Base-by-base conservation (phyloP, 306 rosid species). In the Gleditsia sinensis region DNA sequence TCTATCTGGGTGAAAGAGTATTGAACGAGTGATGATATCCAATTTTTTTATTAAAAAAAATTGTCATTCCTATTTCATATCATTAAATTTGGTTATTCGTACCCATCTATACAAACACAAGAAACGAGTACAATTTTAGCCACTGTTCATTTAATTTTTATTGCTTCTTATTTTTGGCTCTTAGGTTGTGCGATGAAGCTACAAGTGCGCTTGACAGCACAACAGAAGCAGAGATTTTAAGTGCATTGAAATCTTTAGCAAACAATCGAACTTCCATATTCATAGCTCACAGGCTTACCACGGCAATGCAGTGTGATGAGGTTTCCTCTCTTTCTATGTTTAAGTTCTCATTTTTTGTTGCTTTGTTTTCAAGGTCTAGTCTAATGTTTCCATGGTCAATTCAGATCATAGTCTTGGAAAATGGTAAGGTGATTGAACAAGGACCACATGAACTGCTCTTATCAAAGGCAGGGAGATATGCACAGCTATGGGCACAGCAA, bases 201-300 rank as follows among this genome's bases (percentile, higher is more conserved):
- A 94, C 98, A 55, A 94, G 98, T 86, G 98, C 98, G 55, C 89
- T 94, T 48, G 98, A 94, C 86, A 94, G 98, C 88, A 90, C 98
- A 63, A 94, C 98, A 10, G 97, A 94, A 84, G 96, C 97, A 9
- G 98, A 89, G 82, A 90, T 94, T 77, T 87, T 94, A 85, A 90
- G 40, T 75, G 95, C 98, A 20, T 83, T 94, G 83, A 94, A 86
- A 70, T 78, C 96, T 0, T 72, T 94, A 53, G 88, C 95, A 62
- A 88, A 62, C 71, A 90, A 94, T 79, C 90, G 96, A 72, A 94
- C 98, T 36, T 90, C 97, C 46, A 77, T 94, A 78, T 92, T 94
- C 87, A 86, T 94, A 73, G 98, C 98, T 75, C 98, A 94, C 83
- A 86, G 98, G 84, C 96, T 94, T 74, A 94, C 97, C 49, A 94